A percentile compares a stretch with the other conserved stretches of the same genome.
phyloP scores from a whole-genome alignment of 2,329 filamentous ascomycete species.

The Pseudocercospora fuligena region DNA sequence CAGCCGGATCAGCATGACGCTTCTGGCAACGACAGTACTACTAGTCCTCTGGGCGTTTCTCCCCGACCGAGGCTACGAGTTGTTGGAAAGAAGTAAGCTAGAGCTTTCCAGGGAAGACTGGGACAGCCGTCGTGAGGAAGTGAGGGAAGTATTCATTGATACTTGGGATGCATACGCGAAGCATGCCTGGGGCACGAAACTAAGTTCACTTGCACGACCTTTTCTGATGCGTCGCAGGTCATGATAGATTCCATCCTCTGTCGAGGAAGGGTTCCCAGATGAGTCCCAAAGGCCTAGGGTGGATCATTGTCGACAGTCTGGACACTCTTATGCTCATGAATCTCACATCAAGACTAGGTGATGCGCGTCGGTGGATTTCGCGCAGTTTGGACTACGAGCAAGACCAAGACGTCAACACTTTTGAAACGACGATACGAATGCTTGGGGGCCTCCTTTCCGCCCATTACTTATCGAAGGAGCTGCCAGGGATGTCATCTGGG shows the following conservation, averaged over 20 bases:
- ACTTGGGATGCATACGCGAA: slow-evolving; percentile 94
- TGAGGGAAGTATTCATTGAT: slow-evolving; percentile 85
- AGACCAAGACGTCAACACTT: slow-evolving; percentile 94
- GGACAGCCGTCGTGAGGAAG: slow-evolving; percentile 75
- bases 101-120: slow-evolving; percentile 60
- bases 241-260: slow-evolving; percentile 85
- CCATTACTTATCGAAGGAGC: slow-evolving; percentile 82
- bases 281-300: slow-evolving; percentile 86
- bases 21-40: no score
- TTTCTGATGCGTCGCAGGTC: slow-evolving; percentile 47
- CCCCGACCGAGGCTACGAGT: no score
- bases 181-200: slow-evolving; percentile 84
- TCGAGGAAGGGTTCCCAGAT: slow-evolving; percentile 83
- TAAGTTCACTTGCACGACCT: no score
- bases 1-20: no score
- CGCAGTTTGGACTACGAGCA: slow-evolving; percentile 83
- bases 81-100: no score
- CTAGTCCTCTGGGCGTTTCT: no score
- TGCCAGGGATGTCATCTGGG: slow-evolving; percentile 72
- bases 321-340: slow-evolving; percentile 99
- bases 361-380: slow-evolving; percentile 88
- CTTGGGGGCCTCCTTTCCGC: slow-evolving; percentile 89
- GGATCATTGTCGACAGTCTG: slow-evolving; percentile 96
- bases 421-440: slow-evolving; percentile 98
- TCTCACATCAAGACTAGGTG: slow-evolving; percentile 78